These are phyloP conservation scores for Pichia eremophila DNA, from an alignment of 805 yeast species.

Conservation along the genomic window DNA sequence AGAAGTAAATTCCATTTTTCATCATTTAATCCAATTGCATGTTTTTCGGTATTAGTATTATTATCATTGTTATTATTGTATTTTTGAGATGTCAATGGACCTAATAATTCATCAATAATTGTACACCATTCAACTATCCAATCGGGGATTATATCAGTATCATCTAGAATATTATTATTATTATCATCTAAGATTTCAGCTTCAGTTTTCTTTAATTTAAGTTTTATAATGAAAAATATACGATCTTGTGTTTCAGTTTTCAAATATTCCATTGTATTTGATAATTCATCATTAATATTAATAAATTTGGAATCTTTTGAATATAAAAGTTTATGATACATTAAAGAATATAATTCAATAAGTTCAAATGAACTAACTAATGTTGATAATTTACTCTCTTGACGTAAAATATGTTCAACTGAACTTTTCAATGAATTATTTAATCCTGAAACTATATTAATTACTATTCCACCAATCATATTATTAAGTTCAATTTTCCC, in stretches of 20 bases:
- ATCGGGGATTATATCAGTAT: constrained; percentile 66
- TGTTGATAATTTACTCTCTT: constrained; percentile 48
- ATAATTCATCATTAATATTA: constrained; percentile 9
- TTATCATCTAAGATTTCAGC: constrained; percentile 23
- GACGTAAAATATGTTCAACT: constrained; percentile 58
- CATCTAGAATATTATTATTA: constrained; percentile 20
- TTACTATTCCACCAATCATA: constrained; percentile 31
- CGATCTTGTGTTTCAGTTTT: constrained; percentile 29
- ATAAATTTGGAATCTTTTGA: constrained; percentile 8
- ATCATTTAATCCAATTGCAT: constrained; percentile 29
- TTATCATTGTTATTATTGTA: constrained; percentile 14
- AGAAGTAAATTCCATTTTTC: constrained; percentile 30
- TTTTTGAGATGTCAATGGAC: constrained; percentile 10
- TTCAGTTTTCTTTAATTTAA: constrained; percentile 28
- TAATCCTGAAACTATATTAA: constrained; percentile 42
- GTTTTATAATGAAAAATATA: constrained; percentile 31
- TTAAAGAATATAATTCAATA: constrained; percentile 57
- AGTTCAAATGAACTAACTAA: constrained; percentile 54
- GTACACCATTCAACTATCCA: constrained; percentile 65
- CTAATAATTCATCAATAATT: constrained; percentile 51
- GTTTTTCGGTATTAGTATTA: too few relatives aligned
- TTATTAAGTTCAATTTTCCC: constrained; percentile 12
- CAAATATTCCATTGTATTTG: constrained; percentile 23
- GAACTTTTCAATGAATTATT: constrained; percentile 53
- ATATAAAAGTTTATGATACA: constrained; percentile 43